Base-by-base conservation (phyloP, 345 rosid genomes). In the Syzygium grande region DNA sequence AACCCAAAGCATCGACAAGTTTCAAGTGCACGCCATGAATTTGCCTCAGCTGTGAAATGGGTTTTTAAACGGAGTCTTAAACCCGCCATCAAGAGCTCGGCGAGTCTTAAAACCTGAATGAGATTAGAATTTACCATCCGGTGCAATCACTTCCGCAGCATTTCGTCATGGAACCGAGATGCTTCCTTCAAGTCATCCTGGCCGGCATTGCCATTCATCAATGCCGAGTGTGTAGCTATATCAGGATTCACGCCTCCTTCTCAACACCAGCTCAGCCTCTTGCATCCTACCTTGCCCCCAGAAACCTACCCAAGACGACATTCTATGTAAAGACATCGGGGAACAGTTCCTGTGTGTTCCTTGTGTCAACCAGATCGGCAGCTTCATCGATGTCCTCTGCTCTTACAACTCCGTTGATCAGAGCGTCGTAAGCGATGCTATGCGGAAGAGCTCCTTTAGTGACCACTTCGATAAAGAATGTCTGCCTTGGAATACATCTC, bases 151-250 rank as follows among this genome's bases (percentile, higher is more conserved):
- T 94, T 93, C 83, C 86, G 93, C 86, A 96, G 89, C 98, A 97
- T 97, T 92, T 97, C 97, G 86, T 94, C 95, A 87, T 96, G 99
- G 87, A 93, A 94, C 55, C 93, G 90, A 93, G 96, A 97, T 65
- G 98, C 98, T 87, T 92, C 97, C 51, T 92, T 94, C 89, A 94
- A 90, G 91, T 94, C 95, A 88, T 95, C 96, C 85, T 90, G 95
- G 65, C 90, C 87, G 83, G 93, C 96, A 92, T 93, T 92, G 55
- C 98, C 98, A 93, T 95, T 95, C 85, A 94, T 97, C 91, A 95
- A 89, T 84, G 94, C 90, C 25, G 91, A 89, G 87, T 94, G 95
- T 9, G 97, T 94, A 78, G 93, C 90, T 87, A 87, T 94, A 90
- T 94, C 97, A 58, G 97, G 97, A 88, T 89, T 55, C 29, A 94